Base-by-base conservation (phyloP, 176 grass and related monocot genomes). In the Rhynchospora pubera region DNA sequence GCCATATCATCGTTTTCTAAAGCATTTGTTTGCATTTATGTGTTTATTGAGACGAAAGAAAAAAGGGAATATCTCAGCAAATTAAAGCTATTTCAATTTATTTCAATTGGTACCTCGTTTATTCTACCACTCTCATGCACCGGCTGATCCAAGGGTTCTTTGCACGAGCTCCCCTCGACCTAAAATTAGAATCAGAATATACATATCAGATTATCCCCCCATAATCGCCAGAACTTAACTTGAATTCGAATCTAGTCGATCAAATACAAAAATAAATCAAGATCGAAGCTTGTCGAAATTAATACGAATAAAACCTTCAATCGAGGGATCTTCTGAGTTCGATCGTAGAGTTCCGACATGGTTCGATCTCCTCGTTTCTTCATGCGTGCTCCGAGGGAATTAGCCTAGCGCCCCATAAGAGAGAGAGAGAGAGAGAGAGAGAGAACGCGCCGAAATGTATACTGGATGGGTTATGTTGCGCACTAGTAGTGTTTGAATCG, bases 311-410 rank as follows among this genome's bases (percentile, higher is more conserved):
- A 44, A 44, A 82, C 79, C 79, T 82, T 65, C 43, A 43, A 65
- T 82, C 61, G 79, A 65, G 44, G 22, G 79, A 82, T 82, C 79
- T 82, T 82, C 19, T 65, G 12, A 50, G 79, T 67, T 24, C 79
- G 61, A 82, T 82, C 79, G 79, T 82, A 82, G 23, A 82, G 23
- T 5, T 82, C 79, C 43, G 22, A 18, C 58, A 67, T 50, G 24
- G 61, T 32, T 65, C 61, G 58, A 82, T 82, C 59, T 45, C 62
- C 79, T 65, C 61, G 22, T 4, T 82, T 82, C 7, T 82, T 82
- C 79, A 82, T 82, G 28, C 48, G 48, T 21, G 7, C 3, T 70
- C 42, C 39, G 66, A 45, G 47, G 13, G 13, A 28, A 32, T 32
- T 30, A 77, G 24, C 24, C 5, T 77, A 77, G 46, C 34, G 56